phyloP scores from a whole-genome alignment of 495 filamentous ascomycete genomes.

The Glarea lozoyensis region DNA sequence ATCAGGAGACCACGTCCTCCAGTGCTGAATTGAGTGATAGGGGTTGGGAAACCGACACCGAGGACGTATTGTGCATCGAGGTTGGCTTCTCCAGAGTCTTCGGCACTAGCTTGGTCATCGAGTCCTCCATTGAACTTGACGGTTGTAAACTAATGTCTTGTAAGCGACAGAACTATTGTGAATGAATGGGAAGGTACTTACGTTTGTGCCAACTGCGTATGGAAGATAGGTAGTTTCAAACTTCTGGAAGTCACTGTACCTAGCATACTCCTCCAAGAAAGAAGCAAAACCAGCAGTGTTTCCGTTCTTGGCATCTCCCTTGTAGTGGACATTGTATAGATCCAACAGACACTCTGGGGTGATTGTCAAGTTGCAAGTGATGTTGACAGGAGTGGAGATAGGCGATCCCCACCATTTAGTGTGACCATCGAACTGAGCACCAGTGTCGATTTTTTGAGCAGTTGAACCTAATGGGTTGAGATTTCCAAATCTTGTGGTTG shows the following conservation, averaged over 20 bases:
- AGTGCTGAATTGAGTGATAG: conserved; percentile 56
- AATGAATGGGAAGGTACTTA: conserved; percentile 2
- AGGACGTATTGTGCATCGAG: conserved; percentile 64
- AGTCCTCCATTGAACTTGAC: conserved; percentile 52
- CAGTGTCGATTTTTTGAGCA: conserved; percentile 2
- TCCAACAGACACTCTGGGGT: conserved; percentile 13
- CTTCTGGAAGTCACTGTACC: conserved; percentile 43
- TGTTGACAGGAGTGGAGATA: conserved; percentile 1
- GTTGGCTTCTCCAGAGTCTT: conserved; percentile 51
- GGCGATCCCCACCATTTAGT: conserved; percentile 9
- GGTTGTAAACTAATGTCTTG: conserved; percentile 43
- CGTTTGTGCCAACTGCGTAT: conserved; percentile 24
- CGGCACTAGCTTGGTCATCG: conserved; percentile 35
- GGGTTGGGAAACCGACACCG: conserved; percentile 46
- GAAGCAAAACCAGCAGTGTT: conserved; percentile 57
- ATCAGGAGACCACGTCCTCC: conserved; percentile 52
- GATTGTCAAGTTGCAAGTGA: conserved; percentile 13
- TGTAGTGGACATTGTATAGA: conserved; percentile 20
- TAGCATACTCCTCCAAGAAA: conserved; percentile 60
- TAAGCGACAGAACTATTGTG: background rate
- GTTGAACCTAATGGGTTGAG: conserved; percentile 17
- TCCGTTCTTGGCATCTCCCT: conserved; percentile 23
- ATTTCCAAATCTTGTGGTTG: conserved; percentile 50
- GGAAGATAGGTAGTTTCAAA: conserved; percentile 46
- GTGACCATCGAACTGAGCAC: background rate